phyloP scores from a whole-genome alignment of 2,329 filamentous ascomycete species.

The Fusarium odoratissimum region DNA sequence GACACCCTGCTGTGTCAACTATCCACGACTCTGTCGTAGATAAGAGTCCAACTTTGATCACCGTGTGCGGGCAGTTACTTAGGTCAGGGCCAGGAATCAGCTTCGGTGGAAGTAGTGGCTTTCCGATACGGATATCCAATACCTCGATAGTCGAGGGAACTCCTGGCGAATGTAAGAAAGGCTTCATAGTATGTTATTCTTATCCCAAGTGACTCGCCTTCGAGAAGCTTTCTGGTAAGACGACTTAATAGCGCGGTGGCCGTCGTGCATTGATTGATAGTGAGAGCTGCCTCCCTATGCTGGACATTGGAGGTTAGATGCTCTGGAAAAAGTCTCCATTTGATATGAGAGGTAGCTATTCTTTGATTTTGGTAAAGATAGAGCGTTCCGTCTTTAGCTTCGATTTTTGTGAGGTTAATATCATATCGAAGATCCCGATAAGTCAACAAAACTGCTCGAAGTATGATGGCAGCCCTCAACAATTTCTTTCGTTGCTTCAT shows the following conservation, averaged over 20 bases:
- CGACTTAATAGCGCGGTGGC: neutral
- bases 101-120: neutral
- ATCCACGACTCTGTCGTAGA: neutral
- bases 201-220: neutral
- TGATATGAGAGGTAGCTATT: neutral
- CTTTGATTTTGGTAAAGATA: neutral
- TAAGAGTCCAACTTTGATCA: neutral
- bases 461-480: neutral
- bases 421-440: neutral
- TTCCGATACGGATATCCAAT: neutral
- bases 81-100: neutral
- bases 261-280: neutral
- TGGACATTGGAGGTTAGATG: neutral
- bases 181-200: rapidly evolving
- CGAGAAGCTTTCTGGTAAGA: neutral
- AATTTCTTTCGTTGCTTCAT: neutral
- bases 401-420: neutral
- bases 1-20: neutral
- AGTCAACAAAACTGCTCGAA: neutral
- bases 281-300: neutral
- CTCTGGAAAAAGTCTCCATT: neutral
- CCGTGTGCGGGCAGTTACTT: neutral
- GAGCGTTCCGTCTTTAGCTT: neutral
- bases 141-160: neutral
- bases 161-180: neutral